Conservation (phyloP, 495 filamentous ascomycete genomes). For the Aspergillus ellipticus region DNA sequence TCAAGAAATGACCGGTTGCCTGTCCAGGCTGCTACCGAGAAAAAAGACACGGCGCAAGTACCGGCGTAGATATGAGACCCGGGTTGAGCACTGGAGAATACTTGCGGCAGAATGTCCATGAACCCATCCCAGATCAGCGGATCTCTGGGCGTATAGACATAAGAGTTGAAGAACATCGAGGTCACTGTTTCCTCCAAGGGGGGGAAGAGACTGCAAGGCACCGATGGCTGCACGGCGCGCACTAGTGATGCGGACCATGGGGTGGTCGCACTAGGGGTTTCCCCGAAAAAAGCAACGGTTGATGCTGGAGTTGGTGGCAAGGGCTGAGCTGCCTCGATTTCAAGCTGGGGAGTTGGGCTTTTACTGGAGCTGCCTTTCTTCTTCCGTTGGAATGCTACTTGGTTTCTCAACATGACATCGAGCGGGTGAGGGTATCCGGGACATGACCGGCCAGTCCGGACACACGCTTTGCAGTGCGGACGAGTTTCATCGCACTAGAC, state of each 20-base stretch:
- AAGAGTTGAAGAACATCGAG: conserved; percentile 35
- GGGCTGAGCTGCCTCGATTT: background rate
- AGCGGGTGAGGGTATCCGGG: conserved; percentile 68
- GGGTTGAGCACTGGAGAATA: conserved; percentile 43
- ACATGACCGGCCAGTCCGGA: conserved; percentile 43
- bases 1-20: conserved; percentile 38
- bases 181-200: conserved; percentile 32
- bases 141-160: conserved; percentile 28
- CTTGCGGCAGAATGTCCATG: conserved; percentile 52
- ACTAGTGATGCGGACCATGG: background rate
- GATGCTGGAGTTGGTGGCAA: background rate
- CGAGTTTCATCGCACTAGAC: conserved; percentile 49
- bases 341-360: background rate
- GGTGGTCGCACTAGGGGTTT: background rate
- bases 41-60: conserved; percentile 60
- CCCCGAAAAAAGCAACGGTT: background rate
- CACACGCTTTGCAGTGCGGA: conserved; percentile 47
- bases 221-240: background rate
- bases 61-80: conserved; percentile 51
- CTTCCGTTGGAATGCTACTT: conserved; percentile 57
- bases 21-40: conserved; percentile 41
- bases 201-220: conserved; percentile 19
- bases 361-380: conserved; percentile 21
- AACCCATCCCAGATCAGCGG: conserved; percentile 29
- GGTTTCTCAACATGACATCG: conserved; percentile 64